phyloP scores from a whole-genome alignment of 441 rosid species.

The Pelargonium cotyledonis region DNA sequence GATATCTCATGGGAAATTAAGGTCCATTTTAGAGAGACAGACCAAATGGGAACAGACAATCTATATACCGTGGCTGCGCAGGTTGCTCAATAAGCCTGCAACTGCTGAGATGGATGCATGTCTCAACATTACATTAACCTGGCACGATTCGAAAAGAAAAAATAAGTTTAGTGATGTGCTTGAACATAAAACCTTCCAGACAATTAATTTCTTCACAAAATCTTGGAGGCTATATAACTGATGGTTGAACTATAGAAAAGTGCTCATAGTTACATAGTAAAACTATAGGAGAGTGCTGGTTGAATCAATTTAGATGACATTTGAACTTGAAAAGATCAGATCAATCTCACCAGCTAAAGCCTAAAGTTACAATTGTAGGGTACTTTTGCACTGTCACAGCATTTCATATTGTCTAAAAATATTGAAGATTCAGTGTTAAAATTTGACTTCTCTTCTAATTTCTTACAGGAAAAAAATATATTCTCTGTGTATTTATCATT shows the following conservation, averaged over 20 bases:
- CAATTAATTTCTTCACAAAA: no score
- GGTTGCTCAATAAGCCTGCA: slow-evolving; percentile 59
- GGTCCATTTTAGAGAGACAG: slow-evolving; percentile 1
- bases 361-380: no score
- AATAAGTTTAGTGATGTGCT: neutral
- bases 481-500: no score
- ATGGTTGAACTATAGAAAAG: neutral
- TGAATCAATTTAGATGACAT: neutral
- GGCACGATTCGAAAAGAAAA: slow-evolving; percentile 14
- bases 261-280: no score
- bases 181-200: neutral
- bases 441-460: no score
- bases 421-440: no score
- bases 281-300: neutral
- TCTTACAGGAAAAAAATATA: no score
- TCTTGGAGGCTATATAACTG: no score
- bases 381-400: neutral
- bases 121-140: slow-evolving; percentile 67
- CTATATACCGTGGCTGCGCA: slow-evolving; percentile 68
- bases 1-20: no score
- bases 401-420: no score
- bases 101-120: slow-evolving; percentile 54
- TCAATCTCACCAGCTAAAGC: neutral
- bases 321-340: neutral
- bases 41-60: neutral